Base-by-base conservation (phyloP, 1,284 basidiomycete genomes). In the Schizophyllum commune region DNA sequence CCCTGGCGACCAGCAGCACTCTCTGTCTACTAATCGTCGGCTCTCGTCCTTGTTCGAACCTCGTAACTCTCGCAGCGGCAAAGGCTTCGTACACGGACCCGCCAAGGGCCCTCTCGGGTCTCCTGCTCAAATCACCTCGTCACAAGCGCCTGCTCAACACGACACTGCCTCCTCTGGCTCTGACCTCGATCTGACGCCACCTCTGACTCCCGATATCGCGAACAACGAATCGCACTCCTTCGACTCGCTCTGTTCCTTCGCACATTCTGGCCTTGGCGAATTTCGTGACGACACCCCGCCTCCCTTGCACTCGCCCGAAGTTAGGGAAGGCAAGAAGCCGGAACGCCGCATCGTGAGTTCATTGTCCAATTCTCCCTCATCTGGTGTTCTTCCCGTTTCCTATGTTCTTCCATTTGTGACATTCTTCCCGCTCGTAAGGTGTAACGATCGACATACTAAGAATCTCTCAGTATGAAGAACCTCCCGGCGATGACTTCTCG, bases 271-370 rank as follows among this genome's bases (percentile, higher is more conserved):
- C 52, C 27, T 57, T 20, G 56, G 51, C n/a, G 56, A 58, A 20
- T 51, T 59, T 51, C 52, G 27, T 6, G 22, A 55, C 7, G 20
- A 51, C 21, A n/a, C 39, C n/a, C 54, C 22, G 21, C 9, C 39
- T 55, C 65, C 61, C 54, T 64, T 58, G 6, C 63, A 60, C 27
- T 66, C 67, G 32, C 59, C 61, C 52, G 67, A 68, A 59, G 65
- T 70, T 56, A 65, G 65, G 61, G 66, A 68, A 61, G 69, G 69
- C 9, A 71, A 71, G 65, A 67, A 64, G 54, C 67, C 69, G 1
- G 65, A 60, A 56, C 64, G 65, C 20, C 60, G 60, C 7, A 64
- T 67, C 32, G 68, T 68, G 61, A 19, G 64, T 63, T 2, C 3
- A 58, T 51, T 15, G 55, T 22, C 21, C 13, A n/a, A 33, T 47